phyloP scores from a whole-genome alignment of 129 eudicot species.

The Kitagawia praeruptora region DNA sequence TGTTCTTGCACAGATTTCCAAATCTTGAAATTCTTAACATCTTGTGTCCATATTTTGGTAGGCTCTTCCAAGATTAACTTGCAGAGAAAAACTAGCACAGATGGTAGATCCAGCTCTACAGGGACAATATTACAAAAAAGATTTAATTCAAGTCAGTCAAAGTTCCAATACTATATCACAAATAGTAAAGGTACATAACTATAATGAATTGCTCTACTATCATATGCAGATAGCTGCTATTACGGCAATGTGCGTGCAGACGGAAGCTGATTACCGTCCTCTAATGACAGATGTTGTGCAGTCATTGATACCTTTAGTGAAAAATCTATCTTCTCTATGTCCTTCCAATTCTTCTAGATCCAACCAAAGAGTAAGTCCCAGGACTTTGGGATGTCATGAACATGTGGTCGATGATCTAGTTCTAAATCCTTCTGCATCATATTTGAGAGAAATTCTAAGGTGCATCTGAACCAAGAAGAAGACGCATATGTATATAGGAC shows the following conservation, averaged over 20 bases:
- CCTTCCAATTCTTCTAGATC: constrained; percentile 50
- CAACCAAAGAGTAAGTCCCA: constrained; percentile 47
- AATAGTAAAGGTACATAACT: not conserved
- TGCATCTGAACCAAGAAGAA: not conserved
- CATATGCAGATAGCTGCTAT: constrained; percentile 70
- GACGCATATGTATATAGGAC: not conserved
- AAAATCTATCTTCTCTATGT: constrained; percentile 40
- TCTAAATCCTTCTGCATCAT: not conserved
- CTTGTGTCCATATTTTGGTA: constrained; percentile 10
- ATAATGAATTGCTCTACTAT: not conserved
- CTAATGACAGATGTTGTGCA: constrained; percentile 93
- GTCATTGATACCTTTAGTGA: constrained; percentile 67
- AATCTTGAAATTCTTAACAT: not conserved
- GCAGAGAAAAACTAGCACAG: constrained; percentile 62
- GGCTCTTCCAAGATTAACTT: constrained; percentile 93
- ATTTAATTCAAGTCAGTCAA: constrained; percentile 66
- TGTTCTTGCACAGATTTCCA: not conserved
- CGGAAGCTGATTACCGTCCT: constrained; percentile 94
- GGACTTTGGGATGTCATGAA: constrained; percentile 21
- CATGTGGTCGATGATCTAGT: not conserved
- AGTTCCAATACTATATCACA: not conserved
- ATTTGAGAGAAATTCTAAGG: not conserved
- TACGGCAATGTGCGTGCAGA: constrained; percentile 89
- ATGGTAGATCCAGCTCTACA: constrained; percentile 75
- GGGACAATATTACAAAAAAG: constrained; percentile 60